phyloP scores from a whole-genome alignment of 1,284 basidiomycete genomes.

The Lignosus rhinocerotis region DNA sequence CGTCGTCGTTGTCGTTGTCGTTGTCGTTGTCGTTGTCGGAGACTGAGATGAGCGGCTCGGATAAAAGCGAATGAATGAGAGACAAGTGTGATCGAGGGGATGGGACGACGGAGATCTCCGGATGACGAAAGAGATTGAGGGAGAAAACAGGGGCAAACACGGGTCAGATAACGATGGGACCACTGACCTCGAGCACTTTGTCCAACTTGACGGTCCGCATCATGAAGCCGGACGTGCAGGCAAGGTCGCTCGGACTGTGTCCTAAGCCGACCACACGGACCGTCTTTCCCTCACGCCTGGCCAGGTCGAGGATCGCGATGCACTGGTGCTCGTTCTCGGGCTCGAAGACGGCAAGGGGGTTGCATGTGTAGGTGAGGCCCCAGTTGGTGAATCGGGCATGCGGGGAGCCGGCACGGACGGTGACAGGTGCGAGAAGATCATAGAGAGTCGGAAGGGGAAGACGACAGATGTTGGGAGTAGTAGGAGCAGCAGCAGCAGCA shows the following conservation, averaged over 20 bases:
- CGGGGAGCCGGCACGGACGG: slow-evolving; percentile 44
- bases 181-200: slow-evolving; percentile 71
- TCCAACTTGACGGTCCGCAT: slow-evolving; percentile 74
- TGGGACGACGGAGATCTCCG: slow-evolving; percentile 31
- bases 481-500: no score
- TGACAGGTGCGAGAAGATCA: slow-evolving; percentile 51
- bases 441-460: slow-evolving; percentile 39
- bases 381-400: slow-evolving; percentile 66
- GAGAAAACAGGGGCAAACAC: slow-evolving; percentile 3
- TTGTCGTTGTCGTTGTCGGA: no score
- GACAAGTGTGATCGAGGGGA: slow-evolving; percentile 14
- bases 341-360: slow-evolving; percentile 71
- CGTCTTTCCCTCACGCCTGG: slow-evolving; percentile 68
- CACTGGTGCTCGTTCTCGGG: slow-evolving; percentile 78
- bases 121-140: slow-evolving; percentile 24
- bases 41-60: slow-evolving; percentile 17
- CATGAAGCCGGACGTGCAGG: slow-evolving; percentile 85
- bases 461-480: slow-evolving; percentile 7
- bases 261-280: slow-evolving; percentile 88
- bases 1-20: no score
- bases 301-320: slow-evolving; percentile 81
- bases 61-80: slow-evolving; percentile 14
- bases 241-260: slow-evolving; percentile 91
- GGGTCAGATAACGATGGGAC: slow-evolving; percentile 21
- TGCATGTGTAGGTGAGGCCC: slow-evolving; percentile 67